Base-by-base conservation (phyloP, 805 yeast species). In the Spencermartinsiella europaea region DNA sequence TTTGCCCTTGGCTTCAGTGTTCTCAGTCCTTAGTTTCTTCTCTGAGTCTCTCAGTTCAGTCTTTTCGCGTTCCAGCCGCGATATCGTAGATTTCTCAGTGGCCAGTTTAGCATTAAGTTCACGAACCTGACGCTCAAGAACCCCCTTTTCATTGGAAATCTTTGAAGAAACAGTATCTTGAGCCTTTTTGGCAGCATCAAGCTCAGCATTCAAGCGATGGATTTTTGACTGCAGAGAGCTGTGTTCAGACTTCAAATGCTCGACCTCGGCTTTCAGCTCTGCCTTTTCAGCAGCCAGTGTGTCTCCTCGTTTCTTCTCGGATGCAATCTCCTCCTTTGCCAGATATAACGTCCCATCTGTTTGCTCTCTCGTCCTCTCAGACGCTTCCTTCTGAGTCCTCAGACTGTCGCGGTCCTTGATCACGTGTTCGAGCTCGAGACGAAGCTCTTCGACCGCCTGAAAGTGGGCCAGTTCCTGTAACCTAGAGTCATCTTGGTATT, bases 11-110 rank as follows among this genome's bases (percentile, higher is more conserved):
- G 10, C 33, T 14, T 49, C 52, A 3, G 33, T 31, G 17, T 51
- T n/a, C 43, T 52, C 55, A 20, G 27, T 21, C 21, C 38, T 39
- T 20, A 48, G 40, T 17, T 21, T 12, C 33, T 51, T 51, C 20
- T 48, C 53, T 8, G 42, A 10, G 12, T 34, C 27, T n/a, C 12
- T 20, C 3, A 40, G 41, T 2, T 42, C 38, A 3, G 38, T 10
- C 40, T 37, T 38, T 12, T 51, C 55, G 14, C 21, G 25, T 16
- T 45, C 49, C 15, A 48, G 21, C 19, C 33, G 40, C 17, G 25
- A 20, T 5, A 17, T 12, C 19, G 19, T 14, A 10, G 38, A 14
- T 21, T 50, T 50, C 21, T 36, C 47, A 12, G 34, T 31, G 10
- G 48, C 49, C 2, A 45, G 31, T 44, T 47, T 42, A 19, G 28